Evolutionary conservation across 2,329 filamentous ascomycete genomes (phyloP).

Genomic region (Aspergillus alliaceus): DNA sequence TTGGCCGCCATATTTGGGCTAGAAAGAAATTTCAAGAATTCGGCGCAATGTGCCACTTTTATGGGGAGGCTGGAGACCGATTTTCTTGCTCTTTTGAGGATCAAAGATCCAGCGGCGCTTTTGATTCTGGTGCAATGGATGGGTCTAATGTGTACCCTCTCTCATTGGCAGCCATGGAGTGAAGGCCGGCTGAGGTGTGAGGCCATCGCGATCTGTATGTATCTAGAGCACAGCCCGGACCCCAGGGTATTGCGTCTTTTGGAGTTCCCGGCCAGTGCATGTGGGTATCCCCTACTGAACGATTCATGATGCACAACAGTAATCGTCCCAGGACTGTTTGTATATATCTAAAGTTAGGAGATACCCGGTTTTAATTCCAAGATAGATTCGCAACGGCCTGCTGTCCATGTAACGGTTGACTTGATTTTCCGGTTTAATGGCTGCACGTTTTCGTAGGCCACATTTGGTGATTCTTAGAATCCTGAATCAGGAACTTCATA

Average conservation of each 20-base stretch:
- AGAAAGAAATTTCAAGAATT: conserved; percentile 20
- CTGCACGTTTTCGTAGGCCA: too few relatives aligned
- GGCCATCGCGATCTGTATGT: conserved; percentile 33
- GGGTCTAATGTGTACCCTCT: conserved; percentile 30
- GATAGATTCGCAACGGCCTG: too few relatives aligned
- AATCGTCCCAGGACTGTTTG: too few relatives aligned
- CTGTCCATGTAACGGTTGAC: too few relatives aligned
- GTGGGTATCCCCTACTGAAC: conserved; percentile 19
- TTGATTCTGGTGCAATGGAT: conserved; percentile 33
- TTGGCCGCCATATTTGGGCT: conserved; percentile 20
- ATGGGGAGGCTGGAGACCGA: conserved; percentile 27
- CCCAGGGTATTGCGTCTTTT: conserved; percentile 21
- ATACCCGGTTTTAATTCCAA: too few relatives aligned
- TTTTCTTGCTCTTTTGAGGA: conserved; percentile 24
- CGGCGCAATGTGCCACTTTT: conserved; percentile 23
- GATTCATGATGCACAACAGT: background rate
- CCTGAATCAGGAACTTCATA: too few relatives aligned
- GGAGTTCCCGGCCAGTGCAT: conserved; percentile 23
- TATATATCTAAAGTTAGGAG: too few relatives aligned
- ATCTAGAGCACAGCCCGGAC: conserved; percentile 25
- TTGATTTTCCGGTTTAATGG: too few relatives aligned
- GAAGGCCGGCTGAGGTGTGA: conserved; percentile 27
- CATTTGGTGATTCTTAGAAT: too few relatives aligned
- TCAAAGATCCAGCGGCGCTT: conserved; percentile 27
- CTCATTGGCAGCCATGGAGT: conserved; percentile 31